Conservation (phyloP, 768 basidiomycete genomes). For the Podaxis sp. region DNA sequence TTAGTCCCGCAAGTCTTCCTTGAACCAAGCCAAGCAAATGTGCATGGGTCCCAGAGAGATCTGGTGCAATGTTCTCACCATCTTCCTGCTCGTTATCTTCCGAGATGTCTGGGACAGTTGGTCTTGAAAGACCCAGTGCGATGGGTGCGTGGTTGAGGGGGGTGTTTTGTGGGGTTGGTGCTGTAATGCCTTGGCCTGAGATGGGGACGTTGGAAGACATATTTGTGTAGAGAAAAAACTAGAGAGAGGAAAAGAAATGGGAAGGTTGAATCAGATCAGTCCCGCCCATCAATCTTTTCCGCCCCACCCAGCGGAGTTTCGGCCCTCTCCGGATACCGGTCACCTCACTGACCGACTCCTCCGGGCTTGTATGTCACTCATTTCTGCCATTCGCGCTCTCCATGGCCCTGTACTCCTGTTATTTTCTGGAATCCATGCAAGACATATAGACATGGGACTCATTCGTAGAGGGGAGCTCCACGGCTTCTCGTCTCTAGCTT, state of each 20-base stretch:
- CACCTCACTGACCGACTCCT: background rate
- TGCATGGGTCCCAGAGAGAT: constrained; percentile 46
- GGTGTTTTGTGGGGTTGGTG: constrained; percentile 95
- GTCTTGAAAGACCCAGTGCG: constrained; percentile 75
- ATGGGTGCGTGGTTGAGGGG: constrained; percentile 83
- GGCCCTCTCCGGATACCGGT: constrained; percentile 13
- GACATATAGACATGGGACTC: no score
- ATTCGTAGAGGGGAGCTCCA: no score
- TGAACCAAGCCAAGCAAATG: constrained; percentile 88
- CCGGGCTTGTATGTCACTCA: background rate
- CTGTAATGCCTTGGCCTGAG: constrained; percentile 56
- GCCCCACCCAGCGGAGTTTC: constrained; percentile 18
- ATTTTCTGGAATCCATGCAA: no score
- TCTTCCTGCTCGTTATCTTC: constrained; percentile 78
- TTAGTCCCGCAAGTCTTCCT: constrained; percentile 76
- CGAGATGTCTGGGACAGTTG: constrained; percentile 84
- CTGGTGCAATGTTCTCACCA: constrained; percentile 38
- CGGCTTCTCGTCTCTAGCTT: no score
- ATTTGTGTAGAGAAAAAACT: constrained; percentile 16
- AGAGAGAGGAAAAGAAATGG: constrained; percentile 15
- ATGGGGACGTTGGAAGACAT: constrained; percentile 78
- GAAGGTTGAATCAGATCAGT: constrained; percentile 6
- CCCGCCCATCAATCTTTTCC: constrained; percentile 15
- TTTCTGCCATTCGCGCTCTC: background rate
- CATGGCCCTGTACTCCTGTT: no score